Percentiles rank a stretch among this genome's conserved stretches.
phyloP scores from a whole-genome alignment of 176 grass and related monocot genomes.

The Zea mays region Zm-B73-REFERENCE-NAM-5.0 NC_050098.1:225849001-225849500 shows the following conservation, averaged over 20 bases:
- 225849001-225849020: not conserved
- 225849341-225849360: slow-evolving; percentile 42
- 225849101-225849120: slow-evolving; percentile 5
- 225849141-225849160: slow-evolving; percentile 30
- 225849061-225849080: not conserved
- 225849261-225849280: not conserved
- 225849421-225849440: not conserved
- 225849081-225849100: slow-evolving; percentile 10
- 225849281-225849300: not conserved
- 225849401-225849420: slow-evolving; percentile 3
- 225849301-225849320: not conserved
- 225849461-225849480: slow-evolving; percentile 34
- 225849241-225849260: slow-evolving; percentile 22
- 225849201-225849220: slow-evolving; percentile 12
- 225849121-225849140: slow-evolving; percentile 25
- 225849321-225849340: slow-evolving; percentile 14
- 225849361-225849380: slow-evolving; percentile 59
- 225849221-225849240: slow-evolving; percentile 37
- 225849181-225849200: slow-evolving; percentile 12
- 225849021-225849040: slow-evolving; percentile 8
- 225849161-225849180: slow-evolving; percentile 39
- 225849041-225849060: slow-evolving; percentile 35
- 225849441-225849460: not conserved
- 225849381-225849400: slow-evolving; percentile 37
- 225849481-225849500: not conserved